Evolutionary conservation across 495 filamentous ascomycete species (phyloP).

Genomic region (Lepidopterella palustris): DNA sequence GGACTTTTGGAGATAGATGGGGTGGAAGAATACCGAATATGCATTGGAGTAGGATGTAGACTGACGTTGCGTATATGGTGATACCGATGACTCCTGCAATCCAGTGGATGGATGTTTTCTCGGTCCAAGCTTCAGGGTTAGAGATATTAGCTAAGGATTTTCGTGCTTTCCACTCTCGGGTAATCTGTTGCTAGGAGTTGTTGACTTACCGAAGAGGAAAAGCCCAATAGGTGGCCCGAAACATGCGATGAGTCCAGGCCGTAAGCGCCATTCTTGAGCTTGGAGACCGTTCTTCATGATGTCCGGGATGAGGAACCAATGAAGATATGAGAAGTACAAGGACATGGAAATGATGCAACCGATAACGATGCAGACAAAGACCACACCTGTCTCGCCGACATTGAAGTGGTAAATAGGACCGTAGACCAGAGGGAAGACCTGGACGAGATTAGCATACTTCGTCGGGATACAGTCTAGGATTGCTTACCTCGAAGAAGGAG

Average conservation of each 20-base stretch:
- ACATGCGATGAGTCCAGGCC: constrained; percentile 47
- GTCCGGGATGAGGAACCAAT: constrained; percentile 45
- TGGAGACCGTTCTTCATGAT: constrained; percentile 42
- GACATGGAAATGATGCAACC: constrained; percentile 48
- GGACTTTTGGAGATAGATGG: constrained; percentile 43
- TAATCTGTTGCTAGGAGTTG: not conserved
- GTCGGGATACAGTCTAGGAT: not conserved
- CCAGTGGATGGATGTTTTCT: constrained; percentile 49
- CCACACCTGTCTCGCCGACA: constrained; percentile 52
- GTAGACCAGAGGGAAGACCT: constrained; percentile 61
- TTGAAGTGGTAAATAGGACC: constrained; percentile 52
- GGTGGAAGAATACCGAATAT: constrained; percentile 9
- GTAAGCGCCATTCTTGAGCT: constrained; percentile 43
- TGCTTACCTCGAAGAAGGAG: constrained; percentile 52
- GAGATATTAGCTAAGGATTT: not conserved
- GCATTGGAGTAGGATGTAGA: constrained; percentile 29
- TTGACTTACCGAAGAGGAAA: constrained; percentile 41
- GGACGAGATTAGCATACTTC: not conserved
- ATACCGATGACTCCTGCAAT: constrained; percentile 52
- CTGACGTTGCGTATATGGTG: constrained; percentile 41
- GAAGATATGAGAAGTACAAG: constrained; percentile 45
- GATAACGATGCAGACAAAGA: constrained; percentile 56
- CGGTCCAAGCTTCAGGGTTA: constrained; percentile 45
- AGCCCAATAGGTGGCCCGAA: constrained; percentile 50
- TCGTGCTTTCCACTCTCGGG: not conserved